Percentiles rank a stretch among this genome's conserved stretches.
Evolutionary conservation across 2,329 filamentous ascomycete genomes (phyloP).

Genomic region (Sporothrix phasma): DNA sequence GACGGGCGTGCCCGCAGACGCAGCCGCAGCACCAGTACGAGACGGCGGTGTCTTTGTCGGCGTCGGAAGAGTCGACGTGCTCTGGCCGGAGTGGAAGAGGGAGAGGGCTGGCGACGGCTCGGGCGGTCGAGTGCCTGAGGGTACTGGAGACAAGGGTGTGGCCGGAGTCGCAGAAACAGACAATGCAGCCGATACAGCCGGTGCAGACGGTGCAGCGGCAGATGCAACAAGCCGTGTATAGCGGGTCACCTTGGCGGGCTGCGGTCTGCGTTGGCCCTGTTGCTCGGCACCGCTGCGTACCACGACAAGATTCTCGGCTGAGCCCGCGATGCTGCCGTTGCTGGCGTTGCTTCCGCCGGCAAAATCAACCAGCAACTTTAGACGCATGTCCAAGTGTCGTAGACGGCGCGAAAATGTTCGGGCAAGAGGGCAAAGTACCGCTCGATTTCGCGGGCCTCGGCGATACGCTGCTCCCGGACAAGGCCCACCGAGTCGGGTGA

Average conservation of each 20-base stretch:
- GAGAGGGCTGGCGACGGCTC: background rate
- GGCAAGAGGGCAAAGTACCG: conserved; percentile 63
- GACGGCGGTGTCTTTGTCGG: background rate
- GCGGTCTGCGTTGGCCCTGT: conserved; percentile 32
- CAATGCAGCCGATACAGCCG: background rate
- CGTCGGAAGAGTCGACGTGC: background rate
- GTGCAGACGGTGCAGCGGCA: background rate
- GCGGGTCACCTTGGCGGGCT: conserved; percentile 35
- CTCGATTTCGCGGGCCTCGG: conserved; percentile 76
- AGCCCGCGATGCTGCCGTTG: conserved; percentile 23
- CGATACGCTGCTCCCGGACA: conserved; percentile 56
- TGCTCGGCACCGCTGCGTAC: conserved; percentile 54
- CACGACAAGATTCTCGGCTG: conserved; percentile 68
- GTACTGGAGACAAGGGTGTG: background rate
- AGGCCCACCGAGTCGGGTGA: conserved; percentile 66
- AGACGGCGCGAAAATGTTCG: conserved; percentile 66
- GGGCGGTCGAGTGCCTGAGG: background rate
- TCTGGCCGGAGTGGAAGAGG: background rate
- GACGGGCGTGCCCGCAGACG: too few relatives aligned
- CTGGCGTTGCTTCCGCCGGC: conserved; percentile 47
- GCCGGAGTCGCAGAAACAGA: background rate
- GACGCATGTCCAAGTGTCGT: conserved; percentile 83
- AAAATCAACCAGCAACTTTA: conserved; percentile 80
- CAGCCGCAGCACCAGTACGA: background rate
- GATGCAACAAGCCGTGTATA: conserved; percentile 25